These are phyloP conservation scores for Alloascoidea africana DNA, from an alignment of 805 yeast genomes.

Conservation along the genomic window DNA sequence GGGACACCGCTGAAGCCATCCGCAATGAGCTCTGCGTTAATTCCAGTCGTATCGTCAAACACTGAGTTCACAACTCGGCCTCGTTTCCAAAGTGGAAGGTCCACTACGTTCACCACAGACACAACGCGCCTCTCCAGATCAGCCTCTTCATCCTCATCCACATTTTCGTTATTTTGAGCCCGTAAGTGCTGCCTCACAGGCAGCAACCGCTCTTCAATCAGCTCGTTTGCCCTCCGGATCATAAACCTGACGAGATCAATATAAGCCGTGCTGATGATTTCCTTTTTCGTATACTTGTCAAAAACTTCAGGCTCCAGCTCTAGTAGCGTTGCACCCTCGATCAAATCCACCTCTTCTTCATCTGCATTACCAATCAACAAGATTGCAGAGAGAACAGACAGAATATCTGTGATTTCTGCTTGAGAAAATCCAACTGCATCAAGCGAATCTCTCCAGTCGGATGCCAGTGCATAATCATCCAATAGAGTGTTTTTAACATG, in stretches of 20 bases:
- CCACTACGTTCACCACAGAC: constrained; percentile 21
- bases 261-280: constrained; percentile 19
- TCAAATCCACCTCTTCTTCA: constrained; percentile 14
- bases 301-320: constrained; percentile 19
- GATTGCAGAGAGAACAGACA: constrained; percentile 22
- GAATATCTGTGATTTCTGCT: constrained; percentile 16
- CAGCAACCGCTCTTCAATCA: constrained; percentile 13
- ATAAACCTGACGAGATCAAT: constrained; percentile 17
- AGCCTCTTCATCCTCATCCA: constrained; percentile 10
- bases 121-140: constrained; percentile 12
- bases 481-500: constrained; percentile 14
- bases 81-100: constrained; percentile 13
- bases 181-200: too few species aligned
- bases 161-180: constrained; percentile 4
- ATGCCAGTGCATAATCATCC: constrained; percentile 22
- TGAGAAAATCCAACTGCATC: constrained; percentile 18
- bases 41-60: constrained; percentile 19
- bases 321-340: constrained; percentile 24
- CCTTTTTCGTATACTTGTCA: constrained; percentile 12
- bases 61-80: constrained; percentile 15
- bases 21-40: constrained; percentile 20
- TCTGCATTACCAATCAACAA: constrained; percentile 19
- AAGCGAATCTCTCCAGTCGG: constrained; percentile 23
- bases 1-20: constrained; percentile 19
- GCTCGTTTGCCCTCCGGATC: constrained; percentile 17